Percentiles rank a stretch among this genome's conserved stretches.
Conservation (phyloP, 1,139 yeast species). For the Debaryomycetaceae sp. region DNA sequence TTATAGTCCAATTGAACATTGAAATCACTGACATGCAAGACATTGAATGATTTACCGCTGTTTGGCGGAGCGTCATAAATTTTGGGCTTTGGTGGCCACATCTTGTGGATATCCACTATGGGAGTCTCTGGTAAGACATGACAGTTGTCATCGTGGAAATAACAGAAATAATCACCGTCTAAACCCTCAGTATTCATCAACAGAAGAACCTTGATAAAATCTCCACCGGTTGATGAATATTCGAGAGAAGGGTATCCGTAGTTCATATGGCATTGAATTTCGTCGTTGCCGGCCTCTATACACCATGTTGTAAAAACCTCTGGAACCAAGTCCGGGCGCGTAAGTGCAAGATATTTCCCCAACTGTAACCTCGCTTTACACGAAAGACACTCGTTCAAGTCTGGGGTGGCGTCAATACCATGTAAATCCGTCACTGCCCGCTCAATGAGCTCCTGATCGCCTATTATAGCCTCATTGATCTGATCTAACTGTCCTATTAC, state of each 20-base stretch:
- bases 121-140: conserved; percentile 29
- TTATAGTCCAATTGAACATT: conserved; percentile 57
- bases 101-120: conserved; percentile 24
- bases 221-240: conserved; percentile 22
- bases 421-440: conserved; percentile 16
- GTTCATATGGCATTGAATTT: conserved; percentile 17
- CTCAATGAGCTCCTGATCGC: conserved; percentile 13
- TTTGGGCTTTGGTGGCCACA: conserved; percentile 35
- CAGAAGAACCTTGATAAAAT: conserved; percentile 44
- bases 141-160: conserved; percentile 16
- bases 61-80: conserved; percentile 10
- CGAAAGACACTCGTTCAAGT: conserved; percentile 28
- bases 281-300: conserved; percentile 29
- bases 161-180: conserved; percentile 34
- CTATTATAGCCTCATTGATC: neutral
- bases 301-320: conserved; percentile 43
- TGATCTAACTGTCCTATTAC: neutral
- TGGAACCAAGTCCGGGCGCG: conserved; percentile 42
- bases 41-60: conserved; percentile 44
- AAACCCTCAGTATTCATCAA: conserved; percentile 21
- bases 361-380: conserved; percentile 38
- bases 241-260: conserved; percentile 20
- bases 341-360: conserved; percentile 37
- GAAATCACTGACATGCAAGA: conserved; percentile 64
- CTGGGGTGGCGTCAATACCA: conserved; percentile 17